Percentiles rank a stretch among this genome's conserved stretches.
Conservation (phyloP, 169 alveolate species). For the Plasmodium gaboni region DNA sequence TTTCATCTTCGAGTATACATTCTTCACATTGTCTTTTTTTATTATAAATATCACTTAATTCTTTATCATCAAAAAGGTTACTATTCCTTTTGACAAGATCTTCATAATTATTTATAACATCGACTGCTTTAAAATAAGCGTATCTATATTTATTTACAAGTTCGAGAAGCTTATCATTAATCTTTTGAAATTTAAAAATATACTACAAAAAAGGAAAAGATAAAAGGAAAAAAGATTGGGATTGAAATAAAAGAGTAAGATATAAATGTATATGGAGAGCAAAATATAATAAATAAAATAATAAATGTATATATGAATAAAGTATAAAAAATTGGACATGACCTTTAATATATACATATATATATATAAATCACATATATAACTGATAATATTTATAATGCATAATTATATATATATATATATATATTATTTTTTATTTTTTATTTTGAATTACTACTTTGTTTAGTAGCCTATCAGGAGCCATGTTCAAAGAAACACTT, state of each 20-base stretch:
- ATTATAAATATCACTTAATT: constrained; percentile 11
- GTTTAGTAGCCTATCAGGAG: constrained; percentile 1
- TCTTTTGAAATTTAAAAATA: constrained; percentile 36
- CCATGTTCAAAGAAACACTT: constrained; percentile 14
- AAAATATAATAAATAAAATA: not conserved
- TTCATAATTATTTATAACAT: constrained; percentile 40
- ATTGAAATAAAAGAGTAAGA: too few relatives aligned
- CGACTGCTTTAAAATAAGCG: constrained; percentile 59
- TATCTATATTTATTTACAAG: constrained; percentile 53
- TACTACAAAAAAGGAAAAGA: constrained; percentile 28
- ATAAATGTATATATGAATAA: not conserved
- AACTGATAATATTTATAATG: too few relatives aligned
- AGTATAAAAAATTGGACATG: not conserved
- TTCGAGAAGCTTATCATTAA: constrained; percentile 45
- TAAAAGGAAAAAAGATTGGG: not conserved
- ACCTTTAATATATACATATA: too few relatives aligned
- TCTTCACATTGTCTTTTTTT: constrained; percentile 25
- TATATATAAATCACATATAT: too few relatives aligned
- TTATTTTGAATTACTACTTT: constrained; percentile 9
- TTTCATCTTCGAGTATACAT: constrained; percentile 44
- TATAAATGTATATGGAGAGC: too few relatives aligned
- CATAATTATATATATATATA: not conserved
- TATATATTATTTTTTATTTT: not conserved
- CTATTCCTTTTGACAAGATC: constrained; percentile 30
- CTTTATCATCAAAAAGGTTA: constrained; percentile 20